Evolutionary conservation across 2,329 filamentous ascomycete genomes (phyloP).

Genomic region (Fusarium miscanthi): DNA sequence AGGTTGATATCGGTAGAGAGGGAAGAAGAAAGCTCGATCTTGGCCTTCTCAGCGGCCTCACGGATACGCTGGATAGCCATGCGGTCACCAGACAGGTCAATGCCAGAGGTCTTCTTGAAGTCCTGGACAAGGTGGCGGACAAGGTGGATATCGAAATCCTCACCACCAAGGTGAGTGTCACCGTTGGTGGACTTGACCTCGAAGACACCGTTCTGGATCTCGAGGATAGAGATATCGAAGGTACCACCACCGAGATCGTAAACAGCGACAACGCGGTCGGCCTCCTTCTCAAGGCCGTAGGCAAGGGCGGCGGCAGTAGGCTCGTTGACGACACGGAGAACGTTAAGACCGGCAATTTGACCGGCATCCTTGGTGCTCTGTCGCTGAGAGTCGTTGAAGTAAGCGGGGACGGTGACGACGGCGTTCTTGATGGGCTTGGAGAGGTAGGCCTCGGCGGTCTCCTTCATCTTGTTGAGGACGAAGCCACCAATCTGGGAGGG

Average conservation of each 20-base stretch:
- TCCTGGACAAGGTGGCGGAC: constrained; percentile 93
- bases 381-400: constrained; percentile 99
- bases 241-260: constrained; percentile 99
- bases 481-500: constrained; percentile 99
- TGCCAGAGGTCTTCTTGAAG: constrained; percentile 95
- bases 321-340: constrained; percentile 98
- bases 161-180: constrained; percentile 97
- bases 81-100: constrained; percentile 90
- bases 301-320: constrained; percentile 95
- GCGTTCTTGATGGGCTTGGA: constrained; percentile 87
- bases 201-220: constrained; percentile 98
- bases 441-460: constrained; percentile 94
- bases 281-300: constrained; percentile 95
- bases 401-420: constrained; percentile 95
- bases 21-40: constrained; percentile 97
- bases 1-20: constrained; percentile 98
- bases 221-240: constrained; percentile 97
- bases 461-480: constrained; percentile 98
- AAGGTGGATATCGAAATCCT: constrained; percentile 96
- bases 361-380: constrained; percentile 98
- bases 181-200: constrained; percentile 99
- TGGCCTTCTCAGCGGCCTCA: constrained; percentile 98
- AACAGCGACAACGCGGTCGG: constrained; percentile 89
- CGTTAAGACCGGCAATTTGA: constrained; percentile 95
- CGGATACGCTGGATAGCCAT: constrained; percentile 99